Evolutionary conservation across 1,139 yeast species (phyloP).

Genomic region (Suhomyces bribrorum): DNA sequence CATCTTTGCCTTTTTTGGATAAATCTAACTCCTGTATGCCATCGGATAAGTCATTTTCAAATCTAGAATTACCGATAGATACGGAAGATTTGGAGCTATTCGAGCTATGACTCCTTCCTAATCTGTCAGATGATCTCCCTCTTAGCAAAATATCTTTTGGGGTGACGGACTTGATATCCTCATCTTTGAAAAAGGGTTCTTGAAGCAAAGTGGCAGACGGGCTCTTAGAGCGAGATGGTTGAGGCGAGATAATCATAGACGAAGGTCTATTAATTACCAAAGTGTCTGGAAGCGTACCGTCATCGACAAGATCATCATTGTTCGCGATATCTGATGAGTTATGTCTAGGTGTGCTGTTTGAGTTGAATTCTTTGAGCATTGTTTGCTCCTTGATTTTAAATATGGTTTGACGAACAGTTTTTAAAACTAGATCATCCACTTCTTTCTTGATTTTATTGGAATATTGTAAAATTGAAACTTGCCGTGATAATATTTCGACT

Average conservation of each 20-base stretch:
- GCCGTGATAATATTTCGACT: constrained; percentile 70
- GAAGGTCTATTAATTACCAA: constrained; percentile 6
- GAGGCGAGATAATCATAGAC: constrained; percentile 32
- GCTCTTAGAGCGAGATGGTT: constrained; percentile 34
- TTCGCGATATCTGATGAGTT: constrained; percentile 6
- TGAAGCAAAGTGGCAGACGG: constrained; percentile 39
- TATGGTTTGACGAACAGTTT: constrained; percentile 67
- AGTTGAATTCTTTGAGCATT: constrained; percentile 21
- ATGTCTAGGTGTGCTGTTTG: constrained; percentile 11
- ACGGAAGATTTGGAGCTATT: constrained; percentile 23
- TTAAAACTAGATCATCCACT: constrained; percentile 71
- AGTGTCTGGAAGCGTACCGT: constrained; percentile 12
- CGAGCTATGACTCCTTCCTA: constrained; percentile 13
- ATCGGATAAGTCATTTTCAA: constrained; percentile 28
- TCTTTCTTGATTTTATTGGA: constrained; percentile 81
- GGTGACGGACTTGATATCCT: constrained; percentile 30
- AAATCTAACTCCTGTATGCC: constrained; percentile 33
- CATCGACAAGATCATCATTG: constrained; percentile 7
- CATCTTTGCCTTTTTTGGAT: constrained; percentile 15
- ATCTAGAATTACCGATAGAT: constrained; percentile 17
- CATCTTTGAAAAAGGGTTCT: constrained; percentile 41
- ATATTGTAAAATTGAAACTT: constrained; percentile 75
- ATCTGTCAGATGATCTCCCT: constrained; percentile 25
- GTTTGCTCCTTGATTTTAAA: constrained; percentile 49
- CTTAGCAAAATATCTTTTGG: constrained; percentile 43